These are phyloP conservation scores for Sarocladium kiliense DNA, from an alignment of 2,329 filamentous ascomycete genomes.

Conservation along the genomic window DNA sequence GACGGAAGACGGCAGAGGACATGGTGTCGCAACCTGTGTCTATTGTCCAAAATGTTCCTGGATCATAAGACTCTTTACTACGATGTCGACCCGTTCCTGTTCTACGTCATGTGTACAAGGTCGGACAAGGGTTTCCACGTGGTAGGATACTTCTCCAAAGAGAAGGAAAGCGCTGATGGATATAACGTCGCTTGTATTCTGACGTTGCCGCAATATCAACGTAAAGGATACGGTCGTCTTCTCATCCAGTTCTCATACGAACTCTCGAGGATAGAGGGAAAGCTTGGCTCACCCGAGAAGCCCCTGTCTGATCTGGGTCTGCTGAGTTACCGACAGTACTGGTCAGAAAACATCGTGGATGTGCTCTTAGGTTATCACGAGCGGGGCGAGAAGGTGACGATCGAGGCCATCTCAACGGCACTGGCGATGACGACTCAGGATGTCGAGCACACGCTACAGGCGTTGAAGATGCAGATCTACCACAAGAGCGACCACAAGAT, in stretches of 20 bases:
- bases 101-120: conserved; percentile 93
- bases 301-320: conserved; percentile 90
- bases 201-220: conserved; percentile 91
- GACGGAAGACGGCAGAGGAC: conserved; percentile 90
- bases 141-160: conserved; percentile 99
- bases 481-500: conserved; percentile 97
- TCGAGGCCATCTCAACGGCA: conserved; percentile 73
- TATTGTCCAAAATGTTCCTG: conserved; percentile 92
- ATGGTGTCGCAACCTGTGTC: conserved; percentile 93
- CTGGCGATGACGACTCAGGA: conserved; percentile 97
- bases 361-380: conserved; percentile 70
- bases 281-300: conserved; percentile 94
- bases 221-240: conserved; percentile 87
- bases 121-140: conserved; percentile 89
- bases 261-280: conserved; percentile 89
- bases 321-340: conserved; percentile 92
- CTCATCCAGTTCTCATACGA: conserved; percentile 98
- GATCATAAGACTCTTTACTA: conserved; percentile 99
- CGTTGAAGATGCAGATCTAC: conserved; percentile 91
- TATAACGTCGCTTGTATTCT: conserved; percentile 99
- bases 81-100: conserved; percentile 97
- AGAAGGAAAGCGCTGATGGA: conserved; percentile 93
- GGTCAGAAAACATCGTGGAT: conserved; percentile 92
- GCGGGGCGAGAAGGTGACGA: conserved; percentile 67
- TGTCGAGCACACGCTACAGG: conserved; percentile 90